These are phyloP conservation scores for Aspergillus conjunctus DNA, from an alignment of 495 filamentous ascomycete species.

Conservation along the genomic window DNA sequence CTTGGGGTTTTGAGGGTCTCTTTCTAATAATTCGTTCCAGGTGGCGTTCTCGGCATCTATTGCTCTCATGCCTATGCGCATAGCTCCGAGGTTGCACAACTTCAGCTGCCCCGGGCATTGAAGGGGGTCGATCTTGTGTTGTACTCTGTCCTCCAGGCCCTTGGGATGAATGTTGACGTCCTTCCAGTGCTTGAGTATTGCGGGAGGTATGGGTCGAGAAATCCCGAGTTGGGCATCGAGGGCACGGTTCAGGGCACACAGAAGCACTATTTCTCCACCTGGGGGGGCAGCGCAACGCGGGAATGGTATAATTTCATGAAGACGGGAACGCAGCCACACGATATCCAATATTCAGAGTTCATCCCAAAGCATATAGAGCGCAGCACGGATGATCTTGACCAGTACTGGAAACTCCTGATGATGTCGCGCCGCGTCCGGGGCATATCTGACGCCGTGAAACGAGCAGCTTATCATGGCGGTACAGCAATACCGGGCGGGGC, in stretches of 20 bases:
- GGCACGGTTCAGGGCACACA: background rate
- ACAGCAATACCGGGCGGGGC: background rate
- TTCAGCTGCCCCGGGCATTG: conserved; percentile 58
- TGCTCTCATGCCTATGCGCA: conserved; percentile 25
- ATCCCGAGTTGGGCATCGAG: conserved; percentile 4
- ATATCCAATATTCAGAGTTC: background rate
- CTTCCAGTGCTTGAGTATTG: conserved; percentile 20
- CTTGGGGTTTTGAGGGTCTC: background rate
- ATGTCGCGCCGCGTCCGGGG: conserved; percentile 17
- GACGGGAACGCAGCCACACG: background rate
- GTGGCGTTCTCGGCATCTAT: conserved; percentile 21
- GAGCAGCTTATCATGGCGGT: background rate
- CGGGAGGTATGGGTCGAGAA: background rate
- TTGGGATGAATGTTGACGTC: conserved; percentile 23
- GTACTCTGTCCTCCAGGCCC: conserved; percentile 26
- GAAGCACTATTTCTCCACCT: background rate
- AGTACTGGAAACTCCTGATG: conserved; percentile 20
- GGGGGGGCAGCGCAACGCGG: background rate
- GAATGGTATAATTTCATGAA: background rate
- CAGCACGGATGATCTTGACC: conserved; percentile 20
- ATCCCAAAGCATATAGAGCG: background rate
- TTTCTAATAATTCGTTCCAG: conserved; percentile 7
- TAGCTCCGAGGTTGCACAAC: conserved; percentile 49
- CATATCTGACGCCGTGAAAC: background rate
- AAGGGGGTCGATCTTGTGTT: conserved; percentile 31